Base-by-base conservation (phyloP, 2,329 filamentous ascomycete species). In the Aspergillus novoparasiticus region DNA sequence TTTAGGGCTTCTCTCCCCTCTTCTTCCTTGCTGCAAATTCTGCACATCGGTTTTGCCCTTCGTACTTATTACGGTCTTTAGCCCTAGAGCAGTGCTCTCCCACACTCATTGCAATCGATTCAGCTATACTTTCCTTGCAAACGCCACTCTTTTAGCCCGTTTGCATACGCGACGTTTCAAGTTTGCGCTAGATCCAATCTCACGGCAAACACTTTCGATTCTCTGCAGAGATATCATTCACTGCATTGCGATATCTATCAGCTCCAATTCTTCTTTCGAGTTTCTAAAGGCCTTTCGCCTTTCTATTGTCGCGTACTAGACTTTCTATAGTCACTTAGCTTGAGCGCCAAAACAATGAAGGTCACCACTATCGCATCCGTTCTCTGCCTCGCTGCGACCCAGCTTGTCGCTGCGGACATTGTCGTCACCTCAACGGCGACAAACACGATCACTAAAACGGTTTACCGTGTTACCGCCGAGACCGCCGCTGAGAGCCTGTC, bases 391-490 rank as follows among this genome's bases (percentile, higher is more conserved):
- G 71, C 73, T 23, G 75, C 71, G 50, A 67, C 72, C 61, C 74
- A 74, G 62, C 62, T 75, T n/a, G 68, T 70, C 54, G 71, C 70
- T 58, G 74, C 71, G 21, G 72, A 74, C 45, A 70, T 70, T 36
- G 63, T 68, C 39, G 64, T 69, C 34, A 70, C 63, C 30, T 70
- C 68, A 55, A 75, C 74, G 57, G 65, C 72, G 26, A 73, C 73
- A 46, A 70, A 77, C 28, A 79, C 76, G 23, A 74, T 76, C 54
- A 78, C 79, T 65, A 82, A 82, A 66, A 81, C 81, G 28, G 67
- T 80, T 21, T 57, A 78, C 4, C 80, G 81, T 19, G 79, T 81
- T 50, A 80, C 84, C 21, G 78, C 80, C 14, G 71, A 74, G 58
- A 41, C 39, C 16, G 74, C 75, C 41, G 68, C 75, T 2, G 68